Conservation (phyloP, 495 filamentous ascomycete species). For the Aspergillus ellipticus region DNA sequence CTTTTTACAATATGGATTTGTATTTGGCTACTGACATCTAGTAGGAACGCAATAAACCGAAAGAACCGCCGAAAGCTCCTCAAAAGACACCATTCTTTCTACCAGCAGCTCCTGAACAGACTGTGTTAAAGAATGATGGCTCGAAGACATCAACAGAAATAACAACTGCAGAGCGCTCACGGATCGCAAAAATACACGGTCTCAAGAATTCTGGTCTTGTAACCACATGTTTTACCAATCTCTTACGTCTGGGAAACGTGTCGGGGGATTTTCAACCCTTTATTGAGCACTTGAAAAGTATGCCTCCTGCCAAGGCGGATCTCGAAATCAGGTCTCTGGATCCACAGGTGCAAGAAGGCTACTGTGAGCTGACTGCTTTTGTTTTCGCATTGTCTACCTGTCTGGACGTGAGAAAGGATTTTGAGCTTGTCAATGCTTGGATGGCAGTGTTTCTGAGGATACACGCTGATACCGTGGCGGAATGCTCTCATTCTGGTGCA, state of each 20-base stretch:
- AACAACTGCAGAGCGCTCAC: slow-evolving; percentile 35
- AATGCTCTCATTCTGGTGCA: slow-evolving; percentile 43
- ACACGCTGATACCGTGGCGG: slow-evolving; percentile 58
- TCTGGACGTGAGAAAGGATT: slow-evolving; percentile 67
- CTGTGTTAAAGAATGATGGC: slow-evolving; percentile 31
- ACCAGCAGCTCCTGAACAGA: slow-evolving; percentile 46
- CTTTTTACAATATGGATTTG: neutral
- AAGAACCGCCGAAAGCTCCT: slow-evolving; percentile 82
- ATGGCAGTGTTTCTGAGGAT: slow-evolving; percentile 86
- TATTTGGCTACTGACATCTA: slow-evolving; percentile 10
- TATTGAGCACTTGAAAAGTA: slow-evolving; percentile 69
- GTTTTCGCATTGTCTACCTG: slow-evolving; percentile 68
- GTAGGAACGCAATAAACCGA: slow-evolving; percentile 85
- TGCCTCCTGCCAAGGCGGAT: slow-evolving; percentile 78
- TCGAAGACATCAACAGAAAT: slow-evolving; percentile 13
- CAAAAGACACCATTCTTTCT: slow-evolving; percentile 97
- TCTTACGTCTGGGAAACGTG: slow-evolving; percentile 43
- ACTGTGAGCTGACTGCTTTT: slow-evolving; percentile 63
- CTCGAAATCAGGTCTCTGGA: slow-evolving; percentile 81
- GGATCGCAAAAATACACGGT: slow-evolving; percentile 46
- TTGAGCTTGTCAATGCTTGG: slow-evolving; percentile 93
- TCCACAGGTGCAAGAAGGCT: slow-evolving; percentile 34
- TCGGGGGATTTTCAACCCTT: slow-evolving; percentile 51
- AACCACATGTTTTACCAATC: slow-evolving; percentile 52
- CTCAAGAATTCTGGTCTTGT: slow-evolving; percentile 25